These are phyloP conservation scores for Suillus decipiens DNA, from an alignment of 768 basidiomycete genomes.

Conservation along the genomic window DNA sequence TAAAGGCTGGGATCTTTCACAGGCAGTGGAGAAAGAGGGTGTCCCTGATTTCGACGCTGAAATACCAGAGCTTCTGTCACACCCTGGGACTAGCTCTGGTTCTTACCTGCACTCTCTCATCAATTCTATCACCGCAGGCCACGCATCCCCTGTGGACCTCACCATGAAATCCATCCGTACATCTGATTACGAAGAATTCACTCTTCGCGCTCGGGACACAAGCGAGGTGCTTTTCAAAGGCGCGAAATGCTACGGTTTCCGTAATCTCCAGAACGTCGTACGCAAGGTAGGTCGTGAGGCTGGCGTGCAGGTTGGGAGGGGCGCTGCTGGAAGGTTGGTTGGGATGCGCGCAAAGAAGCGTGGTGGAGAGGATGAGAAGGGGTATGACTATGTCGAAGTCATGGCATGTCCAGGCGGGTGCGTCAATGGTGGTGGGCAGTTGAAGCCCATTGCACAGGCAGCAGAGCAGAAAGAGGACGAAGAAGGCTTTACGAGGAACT, in stretches of 20 bases:
- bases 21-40: conserved; percentile 55
- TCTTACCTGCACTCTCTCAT: conserved; percentile 88
- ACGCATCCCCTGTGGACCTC: conserved; percentile 48
- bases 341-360: conserved; percentile 36
- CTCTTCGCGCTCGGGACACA: conserved; percentile 43
- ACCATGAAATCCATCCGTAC: conserved; percentile 62
- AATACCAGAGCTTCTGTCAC: conserved; percentile 75
- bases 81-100: conserved; percentile 87
- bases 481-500: conserved; percentile 68
- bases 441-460: conserved; percentile 4
- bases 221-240: conserved; percentile 83
- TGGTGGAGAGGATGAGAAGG: conserved; percentile 39
- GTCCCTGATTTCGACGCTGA: conserved; percentile 19
- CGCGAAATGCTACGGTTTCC: conserved; percentile 95
- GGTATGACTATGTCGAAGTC: conserved; percentile 92
- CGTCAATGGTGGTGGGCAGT: conserved; percentile 95
- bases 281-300: conserved; percentile 87
- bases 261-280: conserved; percentile 96
- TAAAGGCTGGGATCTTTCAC: conserved; percentile 74
- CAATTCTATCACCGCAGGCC: conserved; percentile 46
- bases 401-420: conserved; percentile 99
- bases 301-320: conserved; percentile 70
- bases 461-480: conserved; percentile 39
- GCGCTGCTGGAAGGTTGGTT: conserved; percentile 55
- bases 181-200: conserved; percentile 78